Percentiles rank a stretch among this genome's conserved stretches.
Conservation (phyloP, 805 yeast genomes). For the Ogataea neopini region DNA sequence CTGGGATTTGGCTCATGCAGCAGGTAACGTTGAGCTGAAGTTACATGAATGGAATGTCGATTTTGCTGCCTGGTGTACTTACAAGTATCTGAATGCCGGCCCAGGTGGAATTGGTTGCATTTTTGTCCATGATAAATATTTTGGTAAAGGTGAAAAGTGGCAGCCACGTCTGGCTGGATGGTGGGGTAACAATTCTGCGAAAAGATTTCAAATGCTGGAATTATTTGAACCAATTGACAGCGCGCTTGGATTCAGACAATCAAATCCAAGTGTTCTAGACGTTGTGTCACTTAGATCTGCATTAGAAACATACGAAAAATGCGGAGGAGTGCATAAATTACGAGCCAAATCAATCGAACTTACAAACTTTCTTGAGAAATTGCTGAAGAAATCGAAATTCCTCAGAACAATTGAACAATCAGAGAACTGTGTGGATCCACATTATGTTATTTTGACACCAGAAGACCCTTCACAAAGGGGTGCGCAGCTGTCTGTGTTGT, state of each 20-base stretch:
- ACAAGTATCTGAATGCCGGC: slow-evolving; percentile 87
- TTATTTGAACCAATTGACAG: slow-evolving; percentile 77
- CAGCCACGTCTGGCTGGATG: slow-evolving; percentile 87
- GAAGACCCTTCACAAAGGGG: slow-evolving; percentile 60
- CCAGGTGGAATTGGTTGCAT: slow-evolving; percentile 94
- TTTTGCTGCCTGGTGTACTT: slow-evolving; percentile 94
- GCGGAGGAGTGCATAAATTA: slow-evolving; percentile 64
- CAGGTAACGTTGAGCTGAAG: slow-evolving; percentile 75
- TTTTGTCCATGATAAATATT: slow-evolving; percentile 61
- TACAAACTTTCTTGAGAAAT: slow-evolving; percentile 55
- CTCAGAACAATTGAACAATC: slow-evolving; percentile 39
- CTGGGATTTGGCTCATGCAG: slow-evolving; percentile 97
- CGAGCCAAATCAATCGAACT: slow-evolving; percentile 56
- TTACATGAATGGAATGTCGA: slow-evolving; percentile 90
- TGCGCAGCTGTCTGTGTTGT: slow-evolving; percentile 76
- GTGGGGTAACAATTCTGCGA: slow-evolving; percentile 86
- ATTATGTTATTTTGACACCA: slow-evolving; percentile 79
- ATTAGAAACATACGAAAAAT: slow-evolving; percentile 55
- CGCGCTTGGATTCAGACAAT: slow-evolving; percentile 86
- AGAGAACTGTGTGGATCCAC: slow-evolving; percentile 25
- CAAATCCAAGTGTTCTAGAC: slow-evolving; percentile 87
- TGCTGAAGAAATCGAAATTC: slow-evolving; percentile 47
- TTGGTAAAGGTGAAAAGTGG: slow-evolving; percentile 27
- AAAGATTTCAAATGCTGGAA: slow-evolving; percentile 79
- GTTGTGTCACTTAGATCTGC: slow-evolving; percentile 73